A percentile compares a stretch with the other conserved stretches of the same genome.
These are phyloP conservation scores for Ceratocystis alfenasii DNA, from an alignment of 2,329 filamentous ascomycete species.

Conservation along the genomic window DNA sequence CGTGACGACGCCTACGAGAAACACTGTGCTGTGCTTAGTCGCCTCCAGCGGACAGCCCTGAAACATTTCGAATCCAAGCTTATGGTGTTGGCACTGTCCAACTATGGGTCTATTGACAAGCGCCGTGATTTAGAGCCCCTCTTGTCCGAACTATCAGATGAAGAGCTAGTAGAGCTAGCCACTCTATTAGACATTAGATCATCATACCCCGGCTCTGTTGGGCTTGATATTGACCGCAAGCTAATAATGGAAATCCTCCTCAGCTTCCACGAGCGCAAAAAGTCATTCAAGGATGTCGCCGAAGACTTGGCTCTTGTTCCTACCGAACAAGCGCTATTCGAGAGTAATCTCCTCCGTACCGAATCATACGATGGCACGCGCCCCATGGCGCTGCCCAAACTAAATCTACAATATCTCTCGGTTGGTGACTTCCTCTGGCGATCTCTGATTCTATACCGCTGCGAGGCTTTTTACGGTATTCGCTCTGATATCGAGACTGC, in stretches of 20 bases:
- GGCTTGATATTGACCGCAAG: conserved; percentile 49
- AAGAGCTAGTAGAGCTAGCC: conserved; percentile 60
- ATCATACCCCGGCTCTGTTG: conserved; percentile 61
- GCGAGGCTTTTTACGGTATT: conserved; percentile 87
- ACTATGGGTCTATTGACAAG: conserved; percentile 78
- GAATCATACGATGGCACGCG: conserved; percentile 78
- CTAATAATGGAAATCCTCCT: conserved; percentile 62
- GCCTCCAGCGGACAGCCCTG: conserved; percentile 64
- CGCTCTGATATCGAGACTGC: conserved; percentile 79
- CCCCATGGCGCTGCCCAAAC: conserved; percentile 80
- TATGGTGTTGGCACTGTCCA: conserved; percentile 81
- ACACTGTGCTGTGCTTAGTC: conserved; percentile 66
- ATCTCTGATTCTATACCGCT: conserved; percentile 75
- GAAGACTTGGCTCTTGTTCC: conserved; percentile 64
- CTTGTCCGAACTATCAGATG: conserved; percentile 58
- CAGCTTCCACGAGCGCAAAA: conserved; percentile 60
- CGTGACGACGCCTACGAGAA: conserved; percentile 62
- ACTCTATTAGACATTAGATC: conserved; percentile 64
- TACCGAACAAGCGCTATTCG: conserved; percentile 71
- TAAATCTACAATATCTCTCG: conserved; percentile 91
- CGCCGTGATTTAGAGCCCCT: conserved; percentile 66
- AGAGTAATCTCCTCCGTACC: conserved; percentile 63
- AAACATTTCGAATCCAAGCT: conserved; percentile 82
- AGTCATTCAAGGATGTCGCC: conserved; percentile 71
- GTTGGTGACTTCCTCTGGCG: conserved; percentile 96